Conservation (phyloP, 2,329 filamentous ascomycete species). For the Dothideomycetidae sp. region DNA sequence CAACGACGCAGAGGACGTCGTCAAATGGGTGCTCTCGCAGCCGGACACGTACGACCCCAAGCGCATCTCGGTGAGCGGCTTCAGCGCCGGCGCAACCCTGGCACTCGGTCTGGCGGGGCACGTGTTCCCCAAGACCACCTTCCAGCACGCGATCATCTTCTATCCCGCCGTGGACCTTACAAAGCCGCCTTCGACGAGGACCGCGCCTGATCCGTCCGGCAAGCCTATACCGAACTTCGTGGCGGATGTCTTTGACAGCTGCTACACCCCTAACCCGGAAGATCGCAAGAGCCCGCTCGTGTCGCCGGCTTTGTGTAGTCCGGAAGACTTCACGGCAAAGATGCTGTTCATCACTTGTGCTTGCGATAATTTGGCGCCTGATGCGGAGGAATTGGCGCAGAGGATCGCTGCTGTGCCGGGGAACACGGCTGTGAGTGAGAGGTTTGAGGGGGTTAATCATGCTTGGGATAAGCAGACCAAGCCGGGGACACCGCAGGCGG, state of each 20-base stretch:
- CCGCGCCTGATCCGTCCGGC: slow-evolving; percentile 17
- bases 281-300: slow-evolving; percentile 22
- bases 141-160: slow-evolving; percentile 22
- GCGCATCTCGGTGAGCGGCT: slow-evolving; percentile 25
- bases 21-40: slow-evolving; percentile 27
- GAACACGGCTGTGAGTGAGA: slow-evolving; percentile 16
- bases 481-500: slow-evolving; percentile 18
- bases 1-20: slow-evolving; percentile 30
- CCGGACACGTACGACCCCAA: slow-evolving; percentile 20
- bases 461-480: slow-evolving; percentile 25
- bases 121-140: slow-evolving; percentile 21
- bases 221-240: slow-evolving; percentile 14
- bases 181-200: slow-evolving; percentile 18
- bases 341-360: slow-evolving; percentile 24
- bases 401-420: slow-evolving; percentile 15
- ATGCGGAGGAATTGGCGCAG: slow-evolving; percentile 23
- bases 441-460: slow-evolving; percentile 23
- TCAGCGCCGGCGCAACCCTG: slow-evolving; percentile 29
- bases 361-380: slow-evolving; percentile 25
- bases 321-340: slow-evolving; percentile 16
- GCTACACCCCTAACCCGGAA: slow-evolving; percentile 20
- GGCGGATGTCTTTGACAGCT: slow-evolving; percentile 21
- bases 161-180: slow-evolving; percentile 17
- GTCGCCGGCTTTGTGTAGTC: slow-evolving; percentile 23
- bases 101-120: slow-evolving; percentile 22